Base-by-base conservation (phyloP, 768 basidiomycete species). In the Auricularia sp. region DNA sequence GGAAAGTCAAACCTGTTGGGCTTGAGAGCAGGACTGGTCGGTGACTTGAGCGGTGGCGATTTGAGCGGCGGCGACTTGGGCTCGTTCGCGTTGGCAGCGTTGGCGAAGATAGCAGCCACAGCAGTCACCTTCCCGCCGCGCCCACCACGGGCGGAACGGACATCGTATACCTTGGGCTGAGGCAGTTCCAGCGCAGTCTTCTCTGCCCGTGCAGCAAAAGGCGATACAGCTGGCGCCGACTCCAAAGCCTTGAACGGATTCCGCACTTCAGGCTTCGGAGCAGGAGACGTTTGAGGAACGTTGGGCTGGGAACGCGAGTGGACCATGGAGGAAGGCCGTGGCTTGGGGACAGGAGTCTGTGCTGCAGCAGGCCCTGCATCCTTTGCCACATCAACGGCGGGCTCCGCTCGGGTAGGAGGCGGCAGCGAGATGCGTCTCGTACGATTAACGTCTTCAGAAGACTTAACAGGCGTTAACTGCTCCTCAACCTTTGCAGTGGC, bases 71-170 rank as follows among this genome's bases (percentile, higher is more conserved):
- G 42, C 44, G 51, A 3, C 42, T 54, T 11, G 45, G 59, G 67
- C 54, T 66, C 62, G 14, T 24, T 33, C 0, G 21, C 34, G 29
- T 29, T 29, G 36, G 63, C 34, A 8, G 69, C 67, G 42, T 84
- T 76, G 2, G 87, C 83, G 89, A 90, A 92, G 29, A 92, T 76
- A 2, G 89, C 82, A 0, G 88, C 84, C 1, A 90, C 88, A 3
- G 89, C 78, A 2, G 88, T 79, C 16, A 92, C 90, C 63, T 82
- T 81, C 13, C 90, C 91, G 2, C 91, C 90, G 54, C 81, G 77
- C 2, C 91, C 90, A 3, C 91, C 89, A 24, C 90, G 81, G 3
- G 89, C 89, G 44, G 89, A 91, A 13, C 86, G 84, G 33, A 90
- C 74, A 70, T 92, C 85, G 70, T 91, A 90, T 34, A 24, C 21